Base-by-base conservation (phyloP, 1,284 basidiomycete species). In the Neolentinus lepideus region DNA sequence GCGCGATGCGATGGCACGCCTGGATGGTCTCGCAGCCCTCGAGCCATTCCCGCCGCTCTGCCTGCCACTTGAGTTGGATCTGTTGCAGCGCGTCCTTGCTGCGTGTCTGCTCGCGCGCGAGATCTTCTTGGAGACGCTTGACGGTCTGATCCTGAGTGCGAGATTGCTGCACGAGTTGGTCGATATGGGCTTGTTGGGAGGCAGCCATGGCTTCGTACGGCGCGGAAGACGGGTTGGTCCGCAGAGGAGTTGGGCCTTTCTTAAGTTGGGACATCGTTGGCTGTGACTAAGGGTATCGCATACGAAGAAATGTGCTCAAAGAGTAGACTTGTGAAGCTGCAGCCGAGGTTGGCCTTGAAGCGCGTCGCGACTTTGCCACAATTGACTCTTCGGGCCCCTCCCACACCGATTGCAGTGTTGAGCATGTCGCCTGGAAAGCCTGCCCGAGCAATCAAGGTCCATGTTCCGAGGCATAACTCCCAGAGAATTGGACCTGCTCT, bases 391-490 rank as follows among this genome's bases (percentile, higher is more conserved):
- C 6, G 3, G 19, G 8, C 4, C 16, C 16, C 19, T 16, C 38
- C 38, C 12, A 43, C 38, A 16, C n/a, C 38, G 38, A 43, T 25
- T n/a, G n/a, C n/a, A n/a, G n/a, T 21, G n/a, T 25, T 50, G 8
- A 21, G 21, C 14, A 87, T 87, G 84, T 81, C 84, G 52, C 82
- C 80, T 38, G 74, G 73, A 57, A 77, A 76, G 64, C 73, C 78
- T 53, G 70, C 73, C 22, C 74, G 75, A 58, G 67, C 72, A 26
- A 75, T 89, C 51, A 81, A 79, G 64, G 68, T 89, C 61, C 79
- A 79, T 55, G 88, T 88, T 53, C 86, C 88, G 27, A 75, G 85
- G 56, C 86, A 90, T 58, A 86, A 88, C 65, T 81, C 88, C 0
- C 86, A 88, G 64, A 75, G 79, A 21, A 77, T 90, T 54, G 83